Percentiles rank a stretch among this genome's conserved stretches.
phyloP scores from a whole-genome alignment of 2,329 filamentous ascomycete genomes.

The Mariannaea sp. region DNA sequence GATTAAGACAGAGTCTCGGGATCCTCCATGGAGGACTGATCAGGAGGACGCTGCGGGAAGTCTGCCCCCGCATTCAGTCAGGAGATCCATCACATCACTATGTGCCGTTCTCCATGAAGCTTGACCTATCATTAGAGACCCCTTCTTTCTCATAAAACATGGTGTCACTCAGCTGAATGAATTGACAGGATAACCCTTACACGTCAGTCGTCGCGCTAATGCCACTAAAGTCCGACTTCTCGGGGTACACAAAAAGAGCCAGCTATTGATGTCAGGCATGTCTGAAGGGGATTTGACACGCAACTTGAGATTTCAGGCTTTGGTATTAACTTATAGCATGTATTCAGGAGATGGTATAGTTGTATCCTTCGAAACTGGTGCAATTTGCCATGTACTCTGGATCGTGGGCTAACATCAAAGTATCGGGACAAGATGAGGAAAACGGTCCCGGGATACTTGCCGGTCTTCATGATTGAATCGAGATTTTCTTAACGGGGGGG shows the following conservation, averaged over 20 bases:
- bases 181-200: constrained; percentile 1
- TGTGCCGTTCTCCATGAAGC: background rate
- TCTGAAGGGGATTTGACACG: constrained; percentile 12
- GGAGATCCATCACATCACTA: constrained; percentile 12
- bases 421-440: constrained; percentile 9
- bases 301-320: constrained; percentile 9
- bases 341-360: too few species aligned
- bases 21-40: constrained; percentile 6
- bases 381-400: too few species aligned
- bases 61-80: constrained; percentile 5
- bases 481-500: constrained; percentile 12
- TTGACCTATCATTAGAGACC: background rate
- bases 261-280: constrained; percentile 10
- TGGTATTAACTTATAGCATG: constrained; percentile 8
- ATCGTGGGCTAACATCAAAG: constrained; percentile 1
- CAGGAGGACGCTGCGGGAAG: background rate
- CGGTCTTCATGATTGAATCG: constrained; percentile 12
- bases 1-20: constrained; percentile 7
- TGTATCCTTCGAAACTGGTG: too few species aligned
- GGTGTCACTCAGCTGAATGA: constrained; percentile 1
- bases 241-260: constrained; percentile 16
- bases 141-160: constrained; percentile 5
- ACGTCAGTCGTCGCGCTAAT: constrained; percentile 11
- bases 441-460: constrained; percentile 13
- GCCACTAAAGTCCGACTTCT: constrained; percentile 10